Base-by-base conservation (phyloP, 345 rosid species). In the thale cress (Arabidopsis thaliana) region DNA sequence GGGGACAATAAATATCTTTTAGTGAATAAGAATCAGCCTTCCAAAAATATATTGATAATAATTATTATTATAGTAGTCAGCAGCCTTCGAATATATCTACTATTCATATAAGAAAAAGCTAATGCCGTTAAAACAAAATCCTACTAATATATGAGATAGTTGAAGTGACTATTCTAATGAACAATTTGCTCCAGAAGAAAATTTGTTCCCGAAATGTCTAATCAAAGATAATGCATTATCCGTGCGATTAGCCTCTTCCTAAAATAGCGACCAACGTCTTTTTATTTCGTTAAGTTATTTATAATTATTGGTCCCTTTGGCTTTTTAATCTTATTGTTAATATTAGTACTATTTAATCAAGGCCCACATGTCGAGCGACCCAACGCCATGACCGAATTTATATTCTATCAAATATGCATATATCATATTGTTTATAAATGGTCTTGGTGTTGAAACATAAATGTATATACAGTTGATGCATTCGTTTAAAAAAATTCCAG, bases 361-460 rank as follows among this genome's bases (percentile, higher is more conserved):
- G 64, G 64, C 65, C 80, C 70, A 76, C 71, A 69, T 76, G 80
- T 76, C 74, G 40, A 42, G 74, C 23, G 41, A 61, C 57, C 65
- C 16, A 16, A 53, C 42, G 51, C 58, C 69, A 69, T 44, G 65
- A 69, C 75, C 70, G 25, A 45, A 33, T 37, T 44, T 61, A 24
- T 74, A 22, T 45, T 38, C 67, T 58, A 51, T 28, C 45, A 58
- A 12, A 16, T 50, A 48, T 59, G 46, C 45, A 59, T 28, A 16
- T 16, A 16, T 16, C 20, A 16, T 16, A 28, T 4, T 28, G 32
- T 28, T 28, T 28, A 28, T 28, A 28, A 28, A 28, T 28, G 32
- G 3, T 28, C 32, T 28, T 28, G 40, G 16, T 30, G 33, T 56
- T 7, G 36, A 30, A 44, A 45, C 32, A 42, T 48, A 61, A 36